phyloP scores from a whole-genome alignment of 2,329 filamentous ascomycete species.

The Thielaviopsis musarum region DNA sequence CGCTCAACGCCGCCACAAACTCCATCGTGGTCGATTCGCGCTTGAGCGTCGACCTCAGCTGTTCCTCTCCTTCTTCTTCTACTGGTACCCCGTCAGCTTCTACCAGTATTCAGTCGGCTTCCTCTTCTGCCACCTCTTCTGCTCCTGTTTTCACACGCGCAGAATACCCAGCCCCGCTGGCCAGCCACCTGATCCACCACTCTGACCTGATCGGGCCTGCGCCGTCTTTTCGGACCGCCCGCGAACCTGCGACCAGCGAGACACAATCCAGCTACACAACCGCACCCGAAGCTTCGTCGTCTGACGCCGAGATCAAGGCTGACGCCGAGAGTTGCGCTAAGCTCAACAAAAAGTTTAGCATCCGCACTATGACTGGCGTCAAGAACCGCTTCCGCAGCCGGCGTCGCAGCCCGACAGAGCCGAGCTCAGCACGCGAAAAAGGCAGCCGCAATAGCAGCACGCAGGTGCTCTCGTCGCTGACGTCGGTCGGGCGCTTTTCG shows the following conservation, averaged over 20 bases:
- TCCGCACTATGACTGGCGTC: slow-evolving; percentile 3
- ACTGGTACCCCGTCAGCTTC: not conserved
- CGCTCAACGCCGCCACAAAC: slow-evolving; percentile 1
- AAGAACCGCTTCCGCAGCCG: slow-evolving; percentile 10
- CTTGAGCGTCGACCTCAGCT: slow-evolving; percentile 7
- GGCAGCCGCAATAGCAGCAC: not conserved
- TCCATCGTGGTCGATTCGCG: slow-evolving; percentile 8
- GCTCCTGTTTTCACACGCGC: not conserved
- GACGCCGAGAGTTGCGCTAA: not conserved
- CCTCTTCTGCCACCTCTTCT: not conserved
- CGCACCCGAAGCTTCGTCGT: not conserved
- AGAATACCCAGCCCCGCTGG: not conserved
- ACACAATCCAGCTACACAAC: slow-evolving; percentile 2
- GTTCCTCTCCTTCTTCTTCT: not conserved
- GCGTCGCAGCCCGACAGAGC: slow-evolving; percentile 5
- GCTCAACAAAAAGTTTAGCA: slow-evolving; percentile 2
- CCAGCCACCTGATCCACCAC: not conserved
- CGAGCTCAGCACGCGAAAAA: slow-evolving; percentile 1
- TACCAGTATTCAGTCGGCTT: not conserved
- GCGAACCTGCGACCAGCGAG: not conserved
- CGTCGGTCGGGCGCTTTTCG: slow-evolving; percentile 8
- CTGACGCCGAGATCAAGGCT: not conserved
- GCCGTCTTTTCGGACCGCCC: not conserved
- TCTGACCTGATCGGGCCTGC: not conserved
- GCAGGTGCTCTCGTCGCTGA: slow-evolving; percentile 1